A percentile compares a stretch with the other conserved stretches of the same genome.
phyloP scores from a whole-genome alignment of 345 rosid species.

The Syzygium oleosum region DNA sequence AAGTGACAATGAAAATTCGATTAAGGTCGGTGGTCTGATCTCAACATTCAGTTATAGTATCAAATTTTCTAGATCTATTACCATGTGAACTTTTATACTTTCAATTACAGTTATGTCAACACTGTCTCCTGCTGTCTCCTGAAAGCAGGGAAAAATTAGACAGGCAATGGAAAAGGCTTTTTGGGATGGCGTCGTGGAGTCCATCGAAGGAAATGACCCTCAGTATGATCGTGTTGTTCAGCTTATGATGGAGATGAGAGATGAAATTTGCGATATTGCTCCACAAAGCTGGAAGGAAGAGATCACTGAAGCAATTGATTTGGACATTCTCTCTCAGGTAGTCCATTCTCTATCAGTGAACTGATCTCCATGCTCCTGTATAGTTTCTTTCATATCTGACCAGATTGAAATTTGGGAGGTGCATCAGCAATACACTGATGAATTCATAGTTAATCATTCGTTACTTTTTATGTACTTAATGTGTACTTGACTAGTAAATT shows the following conservation, averaged over 20 bases:
- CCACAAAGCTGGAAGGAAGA: constrained; percentile 79
- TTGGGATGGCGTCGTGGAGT: constrained; percentile 77
- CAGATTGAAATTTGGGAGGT: background rate
- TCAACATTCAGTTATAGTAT: background rate
- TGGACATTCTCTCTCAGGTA: constrained; percentile 75
- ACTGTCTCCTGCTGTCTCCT: background rate
- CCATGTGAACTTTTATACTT: background rate
- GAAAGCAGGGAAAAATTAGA: constrained; percentile 52
- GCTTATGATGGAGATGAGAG: constrained; percentile 85
- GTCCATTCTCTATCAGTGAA: background rate
- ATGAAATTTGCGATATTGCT: constrained; percentile 77
- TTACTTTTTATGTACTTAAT: background rate
- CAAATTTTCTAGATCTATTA: background rate
- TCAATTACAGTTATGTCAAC: background rate
- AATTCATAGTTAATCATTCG: background rate
- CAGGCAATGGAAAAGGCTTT: constrained; percentile 82
- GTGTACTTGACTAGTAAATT: background rate
- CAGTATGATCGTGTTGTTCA: constrained; percentile 54
- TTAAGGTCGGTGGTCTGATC: constrained; percentile 45
- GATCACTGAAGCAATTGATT: constrained; percentile 63
- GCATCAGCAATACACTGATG: background rate
- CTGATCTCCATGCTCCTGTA: background rate
- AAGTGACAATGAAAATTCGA: constrained; percentile 28
- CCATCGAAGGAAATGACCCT: constrained; percentile 52
- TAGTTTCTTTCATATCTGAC: background rate